phyloP scores from a whole-genome alignment of 192 early-diverging fungal genomes.

The Rhizoclosmatium globosum region DNA sequence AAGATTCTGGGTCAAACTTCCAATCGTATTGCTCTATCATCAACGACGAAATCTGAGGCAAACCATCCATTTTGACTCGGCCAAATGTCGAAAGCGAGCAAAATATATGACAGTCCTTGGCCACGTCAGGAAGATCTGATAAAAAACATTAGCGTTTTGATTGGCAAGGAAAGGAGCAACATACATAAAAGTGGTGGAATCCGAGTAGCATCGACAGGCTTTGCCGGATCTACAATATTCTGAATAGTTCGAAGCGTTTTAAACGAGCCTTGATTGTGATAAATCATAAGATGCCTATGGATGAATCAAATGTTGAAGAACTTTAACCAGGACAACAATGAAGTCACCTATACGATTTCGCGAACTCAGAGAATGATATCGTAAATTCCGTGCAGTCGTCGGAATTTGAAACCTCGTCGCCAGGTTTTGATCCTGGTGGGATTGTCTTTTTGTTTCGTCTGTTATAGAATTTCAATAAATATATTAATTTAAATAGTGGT shows the following conservation, averaged over 20 bases:
- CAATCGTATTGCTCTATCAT: constrained; percentile 59
- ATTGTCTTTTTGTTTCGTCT: constrained; percentile 36
- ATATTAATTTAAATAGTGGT: not conserved
- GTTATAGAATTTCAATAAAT: not conserved
- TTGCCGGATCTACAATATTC: constrained; percentile 56
- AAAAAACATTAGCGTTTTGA: not conserved
- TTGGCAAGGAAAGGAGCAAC: constrained; percentile 16
- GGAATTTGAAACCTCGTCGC: constrained; percentile 25
- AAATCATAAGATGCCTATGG: constrained; percentile 47
- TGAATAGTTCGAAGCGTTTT: constrained; percentile 52
- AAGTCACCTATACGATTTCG: constrained; percentile 43
- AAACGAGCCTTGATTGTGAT: constrained; percentile 55
- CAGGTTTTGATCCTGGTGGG: constrained; percentile 39
- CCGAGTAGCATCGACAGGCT: constrained; percentile 47
- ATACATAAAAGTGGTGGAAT: constrained; percentile 59
- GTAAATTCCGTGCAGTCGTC: constrained; percentile 45
- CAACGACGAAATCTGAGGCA: constrained; percentile 40
- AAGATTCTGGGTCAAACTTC: constrained; percentile 39
- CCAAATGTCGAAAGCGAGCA: constrained; percentile 55
- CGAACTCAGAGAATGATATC: constrained; percentile 48
- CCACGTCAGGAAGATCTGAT: constrained; percentile 53
- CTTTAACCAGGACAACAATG: not conserved
- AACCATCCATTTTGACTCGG: constrained; percentile 42
- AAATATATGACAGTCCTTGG: constrained; percentile 40
- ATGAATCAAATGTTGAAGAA: not conserved